Evolutionary conservation across 495 filamentous ascomycete species (phyloP).

Genomic region (Collariella sp.): DNA sequence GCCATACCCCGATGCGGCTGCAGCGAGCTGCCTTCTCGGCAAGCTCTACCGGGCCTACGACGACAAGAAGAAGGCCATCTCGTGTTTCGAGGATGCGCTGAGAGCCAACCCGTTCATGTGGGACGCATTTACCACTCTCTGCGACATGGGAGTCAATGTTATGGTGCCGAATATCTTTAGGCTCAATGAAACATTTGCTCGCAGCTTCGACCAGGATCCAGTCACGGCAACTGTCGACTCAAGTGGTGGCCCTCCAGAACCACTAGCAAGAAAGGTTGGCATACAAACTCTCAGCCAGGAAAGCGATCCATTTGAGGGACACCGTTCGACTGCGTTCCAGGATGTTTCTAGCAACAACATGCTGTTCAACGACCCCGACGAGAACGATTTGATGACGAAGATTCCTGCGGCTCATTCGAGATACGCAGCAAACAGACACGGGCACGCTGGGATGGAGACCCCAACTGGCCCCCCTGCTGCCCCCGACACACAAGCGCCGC

Average conservation of each 20-base stretch:
- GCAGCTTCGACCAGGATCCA: conserved; percentile 30
- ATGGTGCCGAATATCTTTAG: conserved; percentile 79
- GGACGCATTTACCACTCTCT: conserved; percentile 85
- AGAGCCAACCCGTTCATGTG: conserved; percentile 95
- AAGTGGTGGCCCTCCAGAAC: conserved; percentile 29
- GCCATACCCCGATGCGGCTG: conserved; percentile 73
- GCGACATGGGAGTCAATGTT: conserved; percentile 59
- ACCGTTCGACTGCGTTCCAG: conserved; percentile 28
- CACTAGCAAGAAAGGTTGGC: conserved; percentile 29
- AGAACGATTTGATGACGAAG: conserved; percentile 38
- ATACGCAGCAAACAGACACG: conserved; percentile 19
- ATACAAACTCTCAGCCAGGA: conserved; percentile 30
- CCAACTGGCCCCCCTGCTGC: conserved; percentile 23
- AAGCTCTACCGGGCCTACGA: conserved; percentile 78
- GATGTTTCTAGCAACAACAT: conserved; percentile 29
- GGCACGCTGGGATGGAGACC: conserved; percentile 34
- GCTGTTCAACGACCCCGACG: conserved; percentile 25
- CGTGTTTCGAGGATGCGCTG: conserved; percentile 77
- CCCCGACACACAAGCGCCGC: conserved; percentile 31
- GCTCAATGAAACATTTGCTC: conserved; percentile 44
- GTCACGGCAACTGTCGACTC: conserved; percentile 20
- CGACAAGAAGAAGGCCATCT: conserved; percentile 69
- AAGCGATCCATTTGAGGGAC: conserved; percentile 38
- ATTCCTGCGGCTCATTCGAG: conserved; percentile 32
- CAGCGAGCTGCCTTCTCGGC: conserved; percentile 68